Evolutionary conservation across 2,329 filamentous ascomycete species (phyloP).

Genomic region (Apiospora arundinis): DNA sequence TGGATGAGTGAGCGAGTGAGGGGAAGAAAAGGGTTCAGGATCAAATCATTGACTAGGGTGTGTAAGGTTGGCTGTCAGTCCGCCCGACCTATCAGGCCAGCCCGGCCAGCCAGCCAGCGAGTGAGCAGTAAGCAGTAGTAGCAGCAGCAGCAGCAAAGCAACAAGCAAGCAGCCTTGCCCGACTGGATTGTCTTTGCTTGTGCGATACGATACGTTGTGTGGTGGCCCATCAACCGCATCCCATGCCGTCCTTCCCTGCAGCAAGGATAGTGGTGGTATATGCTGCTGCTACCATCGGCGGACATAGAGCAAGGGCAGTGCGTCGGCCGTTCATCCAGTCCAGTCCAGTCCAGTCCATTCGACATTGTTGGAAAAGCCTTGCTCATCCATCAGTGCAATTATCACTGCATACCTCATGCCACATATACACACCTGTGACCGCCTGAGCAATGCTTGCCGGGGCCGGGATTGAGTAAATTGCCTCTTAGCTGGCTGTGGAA

Average conservation of each 20-base stretch:
- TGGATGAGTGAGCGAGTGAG: background rate
- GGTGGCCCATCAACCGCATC: slow-evolving; percentile 4
- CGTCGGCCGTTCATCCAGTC: slow-evolving; percentile 9
- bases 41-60: slow-evolving; percentile 12
- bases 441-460: slow-evolving; percentile 8
- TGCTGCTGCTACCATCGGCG: slow-evolving; percentile 9
- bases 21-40: slow-evolving; percentile 9
- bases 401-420: slow-evolving; percentile 7
- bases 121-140: background rate
- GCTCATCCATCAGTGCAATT: background rate
- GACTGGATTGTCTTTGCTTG: background rate
- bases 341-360: background rate
- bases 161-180: background rate
- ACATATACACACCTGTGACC: slow-evolving; percentile 17
- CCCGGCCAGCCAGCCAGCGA: slow-evolving; percentile 4
- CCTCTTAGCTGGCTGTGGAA: slow-evolving; percentile 6
- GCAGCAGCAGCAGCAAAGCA: background rate
- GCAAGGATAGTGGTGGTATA: slow-evolving; percentile 13
- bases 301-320: slow-evolving; percentile 11
- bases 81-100: slow-evolving; percentile 6
- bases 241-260: slow-evolving; percentile 16
- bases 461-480: slow-evolving; percentile 16
- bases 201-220: background rate
- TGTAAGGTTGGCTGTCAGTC: slow-evolving; percentile 4
- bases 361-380: too few species aligned